phyloP scores from a whole-genome alignment of 306 rosid species.

The Carpinus viminea region DNA sequence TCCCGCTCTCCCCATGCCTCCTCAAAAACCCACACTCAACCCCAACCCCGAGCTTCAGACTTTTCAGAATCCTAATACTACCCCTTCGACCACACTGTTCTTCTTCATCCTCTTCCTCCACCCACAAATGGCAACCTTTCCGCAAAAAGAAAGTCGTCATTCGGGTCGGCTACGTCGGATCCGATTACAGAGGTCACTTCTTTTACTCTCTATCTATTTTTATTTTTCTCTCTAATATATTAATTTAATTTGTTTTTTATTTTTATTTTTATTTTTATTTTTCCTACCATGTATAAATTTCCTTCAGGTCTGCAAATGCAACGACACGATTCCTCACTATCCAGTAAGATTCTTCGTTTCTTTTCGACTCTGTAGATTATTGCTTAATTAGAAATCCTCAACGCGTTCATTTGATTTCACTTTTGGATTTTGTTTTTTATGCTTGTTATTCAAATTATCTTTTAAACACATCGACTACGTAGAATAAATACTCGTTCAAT shows the following conservation, averaged over 20 bases:
- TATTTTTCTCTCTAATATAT: background rate
- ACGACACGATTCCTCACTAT: conserved; percentile 50
- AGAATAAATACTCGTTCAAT: conserved; percentile 25
- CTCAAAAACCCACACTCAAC: conserved; percentile 24
- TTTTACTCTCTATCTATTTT: background rate
- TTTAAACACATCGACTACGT: background rate
- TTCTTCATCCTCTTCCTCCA: background rate
- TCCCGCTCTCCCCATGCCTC: conserved; percentile 38
- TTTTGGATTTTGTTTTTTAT: background rate
- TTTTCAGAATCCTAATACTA: conserved; percentile 13
- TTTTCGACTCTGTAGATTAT: background rate
- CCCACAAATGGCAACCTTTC: conserved; percentile 56
- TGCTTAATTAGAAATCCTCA: background rate
- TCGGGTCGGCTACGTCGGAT: conserved; percentile 83
- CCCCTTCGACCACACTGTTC: conserved; percentile 27
- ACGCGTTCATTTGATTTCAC: background rate
- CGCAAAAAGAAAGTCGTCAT: conserved; percentile 80
- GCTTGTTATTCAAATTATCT: background rate
- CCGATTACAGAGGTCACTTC: conserved; percentile 77
- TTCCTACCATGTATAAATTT: background rate
- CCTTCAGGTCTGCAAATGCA: conserved; percentile 73
- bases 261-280: too few species aligned
- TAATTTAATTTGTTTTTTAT: background rate
- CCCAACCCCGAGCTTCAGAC: background rate
- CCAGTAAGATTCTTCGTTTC: conserved; percentile 50